Base-by-base conservation (phyloP, 108 stramenopile genomes). In the Schizochytrium sp. region DNA sequence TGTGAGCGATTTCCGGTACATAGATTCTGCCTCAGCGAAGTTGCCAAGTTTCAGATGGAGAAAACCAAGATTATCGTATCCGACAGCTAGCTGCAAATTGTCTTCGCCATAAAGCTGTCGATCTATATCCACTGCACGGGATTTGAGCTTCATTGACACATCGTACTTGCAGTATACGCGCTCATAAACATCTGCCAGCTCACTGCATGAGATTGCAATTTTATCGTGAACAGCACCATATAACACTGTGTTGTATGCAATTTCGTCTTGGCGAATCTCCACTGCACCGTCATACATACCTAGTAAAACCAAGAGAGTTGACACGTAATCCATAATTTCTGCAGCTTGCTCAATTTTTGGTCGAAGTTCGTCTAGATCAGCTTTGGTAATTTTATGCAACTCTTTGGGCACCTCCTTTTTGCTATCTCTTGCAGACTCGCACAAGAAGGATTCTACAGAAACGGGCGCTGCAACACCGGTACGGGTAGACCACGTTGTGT, bases 101-200 rank as follows among this genome's bases (percentile, higher is more conserved):
- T 83, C 50, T 50, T 83, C 73, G 50, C 73, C 73, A 19, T 83
- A 83, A 8, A 83, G 73, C 49, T 47, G 49, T 4, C 50, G 46
- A 19, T 83, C 73, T 38, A 83, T 53, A 13, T 83, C 73, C 13
- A 83, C 49, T n/a, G 73, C 73, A 8, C 73, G 46, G 28, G 46
- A 53, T 50, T 83, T 83, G 73, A 83, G 73, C 46, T 46, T 42
- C 73, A 83, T 83, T 0, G 73, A 83, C 7, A 83, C 50, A 50
- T 83, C 73, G 19, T 83, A 83, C 73, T 83, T 83, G 73, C 73
- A 83, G 73, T 53, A 83, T 4, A 83, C 73, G 17, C 73, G 73
- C 73, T 83, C 73, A 38, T 83, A 83, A 17, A 83, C 73, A 50
- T 83, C 73, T 4, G 73, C 73, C 28, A 83, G 73, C 73, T 83